Conservation (phyloP, 257 asterid genomes). For the Solanum bukasovii region DNA sequence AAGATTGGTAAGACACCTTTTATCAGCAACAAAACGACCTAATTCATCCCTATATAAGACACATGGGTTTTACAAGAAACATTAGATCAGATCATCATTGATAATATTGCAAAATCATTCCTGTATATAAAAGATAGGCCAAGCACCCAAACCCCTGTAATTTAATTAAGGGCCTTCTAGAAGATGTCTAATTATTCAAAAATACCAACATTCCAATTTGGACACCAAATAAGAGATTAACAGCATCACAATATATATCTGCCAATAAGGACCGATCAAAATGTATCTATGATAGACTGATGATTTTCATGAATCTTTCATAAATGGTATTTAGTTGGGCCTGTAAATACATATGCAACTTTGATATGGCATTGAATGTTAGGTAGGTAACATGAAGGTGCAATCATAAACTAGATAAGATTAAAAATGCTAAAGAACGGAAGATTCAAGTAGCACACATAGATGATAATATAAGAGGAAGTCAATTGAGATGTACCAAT, state of each 20-base stretch:
- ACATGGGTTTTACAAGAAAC: neutral
- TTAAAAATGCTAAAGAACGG: neutral
- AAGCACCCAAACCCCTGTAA: neutral
- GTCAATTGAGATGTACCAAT: neutral
- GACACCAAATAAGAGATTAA: neutral
- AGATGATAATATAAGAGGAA: neutral
- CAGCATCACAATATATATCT: neutral
- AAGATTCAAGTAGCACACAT: neutral
- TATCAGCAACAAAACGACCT: conserved; percentile 71
- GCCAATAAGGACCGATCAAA: neutral
- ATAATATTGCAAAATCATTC: neutral
- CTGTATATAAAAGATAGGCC: neutral
- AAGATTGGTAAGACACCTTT: conserved; percentile 67
- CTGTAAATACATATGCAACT: neutral
- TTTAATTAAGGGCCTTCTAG: neutral
- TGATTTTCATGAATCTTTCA: neutral
- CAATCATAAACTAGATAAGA: neutral
- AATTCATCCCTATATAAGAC: conserved; percentile 69
- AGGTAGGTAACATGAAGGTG: neutral
- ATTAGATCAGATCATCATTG: neutral
- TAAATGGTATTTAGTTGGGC: neutral
- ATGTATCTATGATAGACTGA: neutral
- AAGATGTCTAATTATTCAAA: neutral
- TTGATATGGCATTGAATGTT: neutral
- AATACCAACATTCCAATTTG: neutral